Conservation (phyloP, 2,329 filamentous ascomycete genomes). For the Penicillium digitatum region DNA sequence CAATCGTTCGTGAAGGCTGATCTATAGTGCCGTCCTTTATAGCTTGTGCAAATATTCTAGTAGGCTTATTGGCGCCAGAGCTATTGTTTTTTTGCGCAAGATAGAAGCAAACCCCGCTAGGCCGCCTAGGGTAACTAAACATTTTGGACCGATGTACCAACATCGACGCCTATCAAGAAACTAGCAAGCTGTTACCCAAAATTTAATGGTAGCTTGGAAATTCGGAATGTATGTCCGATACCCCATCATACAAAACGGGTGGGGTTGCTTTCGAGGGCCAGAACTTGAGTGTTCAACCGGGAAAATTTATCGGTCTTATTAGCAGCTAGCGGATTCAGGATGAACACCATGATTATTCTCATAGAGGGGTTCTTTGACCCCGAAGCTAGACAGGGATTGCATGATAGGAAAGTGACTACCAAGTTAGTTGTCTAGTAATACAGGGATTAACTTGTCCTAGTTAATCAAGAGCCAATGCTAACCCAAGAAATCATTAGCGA, state of each 20-base stretch:
- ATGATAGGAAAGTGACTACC: constrained; percentile 80
- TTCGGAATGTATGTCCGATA: constrained; percentile 39
- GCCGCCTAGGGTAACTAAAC: constrained; percentile 38
- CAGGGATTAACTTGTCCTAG: constrained; percentile 77
- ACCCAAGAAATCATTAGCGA: not conserved
- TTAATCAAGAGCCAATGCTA: constrained; percentile 69
- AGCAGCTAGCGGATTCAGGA: constrained; percentile 87
- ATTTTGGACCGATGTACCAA: constrained; percentile 42
- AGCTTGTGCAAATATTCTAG: constrained; percentile 44
- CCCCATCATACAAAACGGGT: constrained; percentile 12
- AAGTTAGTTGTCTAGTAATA: constrained; percentile 80
- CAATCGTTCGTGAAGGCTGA: constrained; percentile 51
- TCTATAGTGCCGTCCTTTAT: constrained; percentile 40
- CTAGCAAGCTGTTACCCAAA: not conserved
- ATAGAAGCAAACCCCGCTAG: constrained; percentile 25
- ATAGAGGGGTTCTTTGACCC: constrained; percentile 94
- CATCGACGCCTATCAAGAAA: constrained; percentile 22
- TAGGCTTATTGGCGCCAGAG: constrained; percentile 25
- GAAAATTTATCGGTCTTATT: constrained; percentile 69
- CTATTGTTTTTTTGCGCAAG: constrained; percentile 30
- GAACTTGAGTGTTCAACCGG: constrained; percentile 28
- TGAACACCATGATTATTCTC: constrained; percentile 86
- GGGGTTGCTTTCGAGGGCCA: constrained; percentile 14
- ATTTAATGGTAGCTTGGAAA: constrained; percentile 58
- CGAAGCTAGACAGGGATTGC: constrained; percentile 68